Percentiles rank a stretch among this genome's conserved stretches.
These are phyloP conservation scores for Quercus tomentella DNA, from an alignment of 331 rosid genomes.

Conservation along the genomic window DNA sequence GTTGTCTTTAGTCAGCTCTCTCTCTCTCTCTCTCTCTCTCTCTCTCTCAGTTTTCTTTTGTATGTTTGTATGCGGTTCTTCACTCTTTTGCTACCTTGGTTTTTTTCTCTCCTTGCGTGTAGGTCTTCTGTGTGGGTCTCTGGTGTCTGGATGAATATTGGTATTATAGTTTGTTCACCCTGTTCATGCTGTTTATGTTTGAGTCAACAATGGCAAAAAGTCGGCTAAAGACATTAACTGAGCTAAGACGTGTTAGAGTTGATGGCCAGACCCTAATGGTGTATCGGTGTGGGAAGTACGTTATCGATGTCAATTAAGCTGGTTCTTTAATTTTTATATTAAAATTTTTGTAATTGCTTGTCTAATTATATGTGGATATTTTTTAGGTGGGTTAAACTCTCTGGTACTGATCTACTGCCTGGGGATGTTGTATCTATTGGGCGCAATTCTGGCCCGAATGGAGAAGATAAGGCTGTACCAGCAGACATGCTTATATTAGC, in stretches of 20 bases:
- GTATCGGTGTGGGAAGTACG: slow-evolving; percentile 98
- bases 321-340: not conserved
- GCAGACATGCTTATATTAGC: slow-evolving; percentile 99
- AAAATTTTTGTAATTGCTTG: slow-evolving; percentile 2
- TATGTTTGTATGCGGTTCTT: slow-evolving; percentile 12
- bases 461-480: slow-evolving; percentile 95
- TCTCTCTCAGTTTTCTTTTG: not conserved
- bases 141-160: slow-evolving; percentile 99
- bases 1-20: slow-evolving; percentile 28
- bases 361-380: slow-evolving; percentile 1
- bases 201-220: slow-evolving; percentile 99
- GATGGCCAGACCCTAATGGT: slow-evolving; percentile 90
- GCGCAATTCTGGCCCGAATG: slow-evolving; percentile 75
- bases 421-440: slow-evolving; percentile 98
- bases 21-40: slow-evolving; percentile 1
- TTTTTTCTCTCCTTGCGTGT: slow-evolving; percentile 13
- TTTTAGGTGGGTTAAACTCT: slow-evolving; percentile 79
- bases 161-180: slow-evolving; percentile 98
- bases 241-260: slow-evolving; percentile 95
- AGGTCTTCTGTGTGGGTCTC: slow-evolving; percentile 99
- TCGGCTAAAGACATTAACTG: slow-evolving; percentile 89
- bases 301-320: slow-evolving; percentile 14
- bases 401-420: slow-evolving; percentile 93
- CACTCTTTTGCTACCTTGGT: slow-evolving; percentile 5
- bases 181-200: slow-evolving; percentile 92